These are phyloP conservation scores for Amaranthus hypochondriacus DNA, from an alignment of 148 eudicot genomes.

Conservation along the genomic window DNA sequence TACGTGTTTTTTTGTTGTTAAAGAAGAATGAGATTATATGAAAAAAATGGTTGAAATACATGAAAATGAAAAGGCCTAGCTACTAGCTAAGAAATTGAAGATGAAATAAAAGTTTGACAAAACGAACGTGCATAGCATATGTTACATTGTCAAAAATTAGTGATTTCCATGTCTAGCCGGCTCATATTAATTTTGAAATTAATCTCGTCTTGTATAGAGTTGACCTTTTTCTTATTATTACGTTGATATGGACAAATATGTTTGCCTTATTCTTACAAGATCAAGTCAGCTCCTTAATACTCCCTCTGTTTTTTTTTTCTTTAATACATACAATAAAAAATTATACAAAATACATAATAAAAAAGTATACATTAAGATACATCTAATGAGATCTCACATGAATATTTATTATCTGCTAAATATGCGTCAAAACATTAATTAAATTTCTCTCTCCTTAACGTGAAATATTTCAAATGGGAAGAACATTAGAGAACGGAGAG, in stretches of 20 bases:
- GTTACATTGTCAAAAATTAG: not conserved
- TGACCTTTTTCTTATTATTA: not conserved
- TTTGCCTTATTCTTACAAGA: slow-evolving; percentile 5
- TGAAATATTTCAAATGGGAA: too few species aligned
- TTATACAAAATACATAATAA: too few species aligned
- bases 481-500: too few species aligned
- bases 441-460: too few species aligned
- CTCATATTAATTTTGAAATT: not conserved
- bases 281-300: not conserved
- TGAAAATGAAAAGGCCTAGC: not conserved
- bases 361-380: too few species aligned
- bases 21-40: not conserved
- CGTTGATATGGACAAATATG: not conserved
- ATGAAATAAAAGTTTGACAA: not conserved
- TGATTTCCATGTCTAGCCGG: slow-evolving; percentile 29
- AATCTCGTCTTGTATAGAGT: not conserved
- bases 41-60: not conserved
- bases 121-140: slow-evolving; percentile 23
- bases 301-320: too few species aligned
- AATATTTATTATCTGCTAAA: too few species aligned
- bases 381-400: too few species aligned
- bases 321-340: too few species aligned
- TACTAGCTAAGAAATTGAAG: not conserved
- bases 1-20: not conserved
- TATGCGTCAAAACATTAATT: too few species aligned